These are phyloP conservation scores for Physocladia obscura DNA, from an alignment of 192 early-diverging fungal genomes.

Conservation along the genomic window DNA sequence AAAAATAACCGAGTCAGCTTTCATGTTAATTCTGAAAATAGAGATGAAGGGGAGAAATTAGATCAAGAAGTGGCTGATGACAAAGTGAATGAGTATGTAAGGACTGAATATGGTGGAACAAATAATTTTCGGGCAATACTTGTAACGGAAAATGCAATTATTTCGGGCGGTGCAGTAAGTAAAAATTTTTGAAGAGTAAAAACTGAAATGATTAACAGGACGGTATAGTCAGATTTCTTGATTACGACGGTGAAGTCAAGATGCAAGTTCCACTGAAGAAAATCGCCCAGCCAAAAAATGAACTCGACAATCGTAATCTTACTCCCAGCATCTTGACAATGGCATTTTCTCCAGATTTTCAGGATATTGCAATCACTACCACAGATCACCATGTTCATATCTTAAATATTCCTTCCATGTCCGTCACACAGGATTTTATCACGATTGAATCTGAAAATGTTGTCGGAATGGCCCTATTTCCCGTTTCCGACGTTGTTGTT, in stretches of 20 bases:
- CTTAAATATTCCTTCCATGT: slow-evolving; percentile 12
- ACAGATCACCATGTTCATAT: slow-evolving; percentile 20
- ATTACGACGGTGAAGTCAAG: slow-evolving; percentile 22
- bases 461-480: slow-evolving; percentile 18
- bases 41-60: not conserved
- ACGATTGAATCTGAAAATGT: slow-evolving; percentile 13
- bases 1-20: not conserved
- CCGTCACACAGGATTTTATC: not conserved
- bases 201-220: too few relatives aligned
- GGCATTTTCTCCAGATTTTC: slow-evolving; percentile 45
- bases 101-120: slow-evolving; percentile 13
- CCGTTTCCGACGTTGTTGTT: slow-evolving; percentile 23
- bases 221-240: slow-evolving; percentile 33
- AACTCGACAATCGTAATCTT: too few relatives aligned
- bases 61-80: slow-evolving; percentile 2
- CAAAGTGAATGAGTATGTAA: too few relatives aligned
- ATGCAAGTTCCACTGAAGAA: slow-evolving; percentile 12
- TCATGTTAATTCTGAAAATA: not conserved
- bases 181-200: too few relatives aligned
- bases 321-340: too few relatives aligned
- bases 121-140: slow-evolving; percentile 30
- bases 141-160: slow-evolving; percentile 32
- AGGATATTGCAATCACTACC: slow-evolving; percentile 25
- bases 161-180: slow-evolving; percentile 46
- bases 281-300: too few relatives aligned